These are phyloP conservation scores for Mycena pura DNA, from an alignment of 768 basidiomycete genomes.

Conservation along the genomic window DNA sequence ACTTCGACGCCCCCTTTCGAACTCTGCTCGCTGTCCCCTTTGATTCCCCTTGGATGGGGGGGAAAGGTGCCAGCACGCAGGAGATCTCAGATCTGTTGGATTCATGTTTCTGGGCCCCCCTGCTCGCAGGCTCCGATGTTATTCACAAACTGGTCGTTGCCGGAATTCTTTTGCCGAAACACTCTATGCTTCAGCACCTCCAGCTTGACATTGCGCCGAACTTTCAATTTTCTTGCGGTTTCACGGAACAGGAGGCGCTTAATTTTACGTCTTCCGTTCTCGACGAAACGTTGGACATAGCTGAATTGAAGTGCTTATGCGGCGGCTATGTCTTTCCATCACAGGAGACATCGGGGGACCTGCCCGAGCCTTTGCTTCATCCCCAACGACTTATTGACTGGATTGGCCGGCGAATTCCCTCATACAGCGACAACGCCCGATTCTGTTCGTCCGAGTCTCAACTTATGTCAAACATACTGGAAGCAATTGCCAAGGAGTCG, in stretches of 20 bases:
- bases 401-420: too few relatives aligned
- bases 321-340: conserved; percentile 1
- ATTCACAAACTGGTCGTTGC: conserved; percentile 5
- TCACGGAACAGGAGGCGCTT: background rate
- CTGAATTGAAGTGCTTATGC: background rate
- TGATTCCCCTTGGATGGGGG: background rate
- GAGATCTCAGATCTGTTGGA: background rate
- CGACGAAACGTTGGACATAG: background rate
- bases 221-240: background rate
- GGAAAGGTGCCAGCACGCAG: background rate
- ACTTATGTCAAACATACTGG: too few relatives aligned
- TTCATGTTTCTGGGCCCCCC: background rate
- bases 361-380: background rate
- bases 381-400: background rate
- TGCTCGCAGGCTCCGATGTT: background rate
- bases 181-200: background rate
- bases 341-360: background rate
- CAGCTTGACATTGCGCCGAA: background rate
- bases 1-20: background rate
- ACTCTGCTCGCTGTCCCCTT: background rate
- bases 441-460: too few relatives aligned
- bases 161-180: background rate
- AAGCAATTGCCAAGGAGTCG: too few relatives aligned
- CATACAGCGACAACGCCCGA: too few relatives aligned
- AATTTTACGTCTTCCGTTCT: background rate